Base-by-base conservation (phyloP, 768 basidiomycete genomes). In the Leccinum pellstonianum region DNA sequence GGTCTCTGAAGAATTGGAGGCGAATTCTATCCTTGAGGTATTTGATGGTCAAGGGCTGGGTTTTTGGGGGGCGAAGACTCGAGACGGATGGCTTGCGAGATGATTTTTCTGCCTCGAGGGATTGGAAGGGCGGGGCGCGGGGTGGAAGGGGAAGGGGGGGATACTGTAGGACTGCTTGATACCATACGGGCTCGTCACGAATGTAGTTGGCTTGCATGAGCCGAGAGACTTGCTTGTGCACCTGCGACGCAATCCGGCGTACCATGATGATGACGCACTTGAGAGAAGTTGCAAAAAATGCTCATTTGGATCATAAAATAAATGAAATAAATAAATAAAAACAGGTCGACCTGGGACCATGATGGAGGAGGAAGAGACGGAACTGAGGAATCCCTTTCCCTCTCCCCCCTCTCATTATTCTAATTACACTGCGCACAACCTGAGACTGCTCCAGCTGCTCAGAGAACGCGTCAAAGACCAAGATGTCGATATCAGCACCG, bases 1-100 rank as follows among this genome's bases (percentile, higher is more conserved):
- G 95, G 77, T 99, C 97, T 46, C 80, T 79, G 79, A 95, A 98
- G 80, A 99, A 98, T 72, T 92, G 91, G 56, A 85, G 80, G 37
- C 97, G 86, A 59, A 98, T 78, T 62, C 83, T 80, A 73, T 99
- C 97, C 70, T 96, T 93, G 43, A 90, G 59, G 70, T 95, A 97
- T 56, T 79, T 78, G 54, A 98, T 81, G 11, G 83, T 81, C 51
- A 82, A 61, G 1, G 90, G 87, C 27, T 75, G 76, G 29, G 77
- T 74, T 50, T 77, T 77, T 47, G 75, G 75, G 37, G 77, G 66
- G 46, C 75, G 75, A 56, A 73, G 70, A 59, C 61, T 55, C 37
- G 67, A 58, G 43, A 41, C 31, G 55, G 72, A 66, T 60, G 73
- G 76, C 38, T 51, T 65, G 61, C 49, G 62, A 47, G 49, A 55